Percentiles rank a stretch among this genome's conserved stretches.
Conservation (phyloP, 176 grass and related monocot species). For the Echinochloa phyllopogon region DNA sequence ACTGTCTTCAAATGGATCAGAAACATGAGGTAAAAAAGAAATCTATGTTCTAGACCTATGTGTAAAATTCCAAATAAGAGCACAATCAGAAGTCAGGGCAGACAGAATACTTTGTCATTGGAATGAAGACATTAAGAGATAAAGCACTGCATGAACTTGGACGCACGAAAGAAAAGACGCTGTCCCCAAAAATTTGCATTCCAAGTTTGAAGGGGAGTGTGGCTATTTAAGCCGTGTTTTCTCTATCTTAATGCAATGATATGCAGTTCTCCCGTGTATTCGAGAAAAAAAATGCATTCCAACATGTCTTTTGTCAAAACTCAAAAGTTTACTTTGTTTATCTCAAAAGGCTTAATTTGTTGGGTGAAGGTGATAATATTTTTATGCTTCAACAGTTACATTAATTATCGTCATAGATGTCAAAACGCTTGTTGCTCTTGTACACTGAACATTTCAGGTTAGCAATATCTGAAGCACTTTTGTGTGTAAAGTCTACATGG, state of each 20-base stretch:
- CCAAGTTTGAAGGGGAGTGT: too few relatives aligned
- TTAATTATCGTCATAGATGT: background rate
- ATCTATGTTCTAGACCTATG: constrained; percentile 27
- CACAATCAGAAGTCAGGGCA: constrained; percentile 20
- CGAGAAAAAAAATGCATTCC: background rate
- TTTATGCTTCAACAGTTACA: constrained; percentile 14
- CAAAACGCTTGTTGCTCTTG: constrained; percentile 17
- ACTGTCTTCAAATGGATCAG: constrained; percentile 9
- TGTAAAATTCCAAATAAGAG: constrained; percentile 24
- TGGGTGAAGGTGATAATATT: constrained; percentile 7
- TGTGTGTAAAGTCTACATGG: background rate
- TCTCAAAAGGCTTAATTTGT: background rate
- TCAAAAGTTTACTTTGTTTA: background rate
- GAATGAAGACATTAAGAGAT: constrained; percentile 17
- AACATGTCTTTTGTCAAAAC: constrained; percentile 9
- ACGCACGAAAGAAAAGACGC: constrained; percentile 23
- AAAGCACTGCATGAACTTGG: constrained; percentile 16
- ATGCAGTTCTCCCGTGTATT: too few relatives aligned
- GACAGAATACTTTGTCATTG: background rate
- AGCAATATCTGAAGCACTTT: constrained; percentile 27
- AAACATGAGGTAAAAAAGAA: constrained; percentile 8
- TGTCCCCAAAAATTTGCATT: background rate
- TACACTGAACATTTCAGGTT: constrained; percentile 28
- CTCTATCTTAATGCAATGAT: too few relatives aligned
- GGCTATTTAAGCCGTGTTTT: too few relatives aligned